These are phyloP conservation scores for Termitomyces sp. DNA, from an alignment of 768 basidiomycete genomes.

Conservation along the genomic window DNA sequence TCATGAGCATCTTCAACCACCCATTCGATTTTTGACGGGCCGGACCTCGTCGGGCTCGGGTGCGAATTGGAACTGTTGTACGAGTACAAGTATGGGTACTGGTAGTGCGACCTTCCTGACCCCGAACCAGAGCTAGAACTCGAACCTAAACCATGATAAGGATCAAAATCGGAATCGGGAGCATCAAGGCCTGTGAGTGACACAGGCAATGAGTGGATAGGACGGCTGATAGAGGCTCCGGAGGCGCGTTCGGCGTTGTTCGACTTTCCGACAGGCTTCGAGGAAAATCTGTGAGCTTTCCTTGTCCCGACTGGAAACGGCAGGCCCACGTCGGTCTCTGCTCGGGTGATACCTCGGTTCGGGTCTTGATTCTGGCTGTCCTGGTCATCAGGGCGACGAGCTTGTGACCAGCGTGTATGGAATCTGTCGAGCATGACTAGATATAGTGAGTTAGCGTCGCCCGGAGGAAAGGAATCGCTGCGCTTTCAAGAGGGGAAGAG, in stretches of 20 bases:
- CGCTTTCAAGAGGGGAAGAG: neutral
- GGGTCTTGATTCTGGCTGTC: neutral
- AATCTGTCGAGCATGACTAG: slow-evolving; percentile 22
- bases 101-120: too few relatives aligned
- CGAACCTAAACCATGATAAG: neutral
- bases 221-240: slow-evolving; percentile 29
- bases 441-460: neutral
- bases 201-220: slow-evolving; percentile 29
- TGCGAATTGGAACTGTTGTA: slow-evolving; percentile 18
- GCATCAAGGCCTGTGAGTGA: slow-evolving; percentile 30
- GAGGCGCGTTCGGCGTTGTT: slow-evolving; percentile 11
- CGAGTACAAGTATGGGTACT: neutral
- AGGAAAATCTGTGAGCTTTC: slow-evolving; percentile 3
- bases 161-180: slow-evolving; percentile 11
- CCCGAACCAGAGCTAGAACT: neutral
- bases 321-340: slow-evolving; percentile 17
- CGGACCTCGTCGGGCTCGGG: slow-evolving; percentile 26
- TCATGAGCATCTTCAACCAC: slow-evolving; percentile 11
- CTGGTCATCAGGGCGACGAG: neutral
- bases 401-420: slow-evolving; percentile 20
- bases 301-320: slow-evolving; percentile 25
- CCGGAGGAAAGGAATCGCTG: neutral
- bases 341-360: too few relatives aligned
- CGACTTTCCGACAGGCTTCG: slow-evolving; percentile 17
- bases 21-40: slow-evolving; percentile 39